Conservation (phyloP, 805 yeast species). For the Ogataea henricii region DNA sequence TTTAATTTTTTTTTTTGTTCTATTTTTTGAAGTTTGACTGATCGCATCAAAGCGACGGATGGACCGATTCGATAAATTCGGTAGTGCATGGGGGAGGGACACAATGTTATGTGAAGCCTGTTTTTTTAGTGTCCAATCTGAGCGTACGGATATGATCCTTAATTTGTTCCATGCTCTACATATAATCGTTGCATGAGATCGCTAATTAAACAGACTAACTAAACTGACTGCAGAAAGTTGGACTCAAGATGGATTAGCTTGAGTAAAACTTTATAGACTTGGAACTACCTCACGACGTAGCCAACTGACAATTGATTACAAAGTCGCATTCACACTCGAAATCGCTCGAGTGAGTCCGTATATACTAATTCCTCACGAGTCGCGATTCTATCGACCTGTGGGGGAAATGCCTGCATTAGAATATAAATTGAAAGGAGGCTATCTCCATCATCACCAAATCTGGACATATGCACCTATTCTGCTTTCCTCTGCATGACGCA, state of each 20-base stretch:
- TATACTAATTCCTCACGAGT: too few species aligned
- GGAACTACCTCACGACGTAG: too few species aligned
- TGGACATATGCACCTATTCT: neutral
- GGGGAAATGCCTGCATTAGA: neutral
- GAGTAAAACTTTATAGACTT: too few species aligned
- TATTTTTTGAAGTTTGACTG: neutral
- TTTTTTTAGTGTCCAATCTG: neutral
- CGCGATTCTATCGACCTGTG: neutral
- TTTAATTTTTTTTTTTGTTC: neutral
- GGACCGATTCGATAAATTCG: neutral
- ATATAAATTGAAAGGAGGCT: neutral
- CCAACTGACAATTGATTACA: too few species aligned
- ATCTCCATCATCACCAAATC: neutral
- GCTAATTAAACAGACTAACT: neutral
- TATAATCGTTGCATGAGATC: neutral
- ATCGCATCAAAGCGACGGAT: neutral
- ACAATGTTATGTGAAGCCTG: neutral
- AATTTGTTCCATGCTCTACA: neutral
- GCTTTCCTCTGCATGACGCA: conserved; percentile 2
- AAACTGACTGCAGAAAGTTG: too few species aligned
- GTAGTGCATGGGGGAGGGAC: neutral
- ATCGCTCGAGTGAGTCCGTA: too few species aligned
- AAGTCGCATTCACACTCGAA: too few species aligned
- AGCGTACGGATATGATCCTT: neutral
- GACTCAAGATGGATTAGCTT: too few species aligned